Percentiles rank a stretch among this genome's conserved stretches.
Evolutionary conservation across 176 grass and related monocot species (phyloP).

Genomic region (Avena atlantica): DNA sequence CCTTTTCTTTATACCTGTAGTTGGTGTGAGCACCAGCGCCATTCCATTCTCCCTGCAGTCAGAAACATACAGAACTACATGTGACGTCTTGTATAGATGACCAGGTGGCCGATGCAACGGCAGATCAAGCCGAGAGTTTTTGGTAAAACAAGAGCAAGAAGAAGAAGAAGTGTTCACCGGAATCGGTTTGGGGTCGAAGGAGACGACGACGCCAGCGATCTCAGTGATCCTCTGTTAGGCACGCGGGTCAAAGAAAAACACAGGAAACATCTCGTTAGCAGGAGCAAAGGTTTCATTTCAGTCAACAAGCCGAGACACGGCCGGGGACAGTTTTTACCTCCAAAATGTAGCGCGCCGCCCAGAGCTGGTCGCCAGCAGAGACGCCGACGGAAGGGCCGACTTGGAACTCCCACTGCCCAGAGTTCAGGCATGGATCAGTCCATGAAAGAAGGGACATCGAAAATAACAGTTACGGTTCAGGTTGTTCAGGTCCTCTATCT

Average conservation of each 20-base stretch:
- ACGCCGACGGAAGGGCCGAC: slow-evolving; percentile 75
- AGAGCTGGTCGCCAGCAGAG: slow-evolving; percentile 68
- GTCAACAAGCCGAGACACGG: background rate
- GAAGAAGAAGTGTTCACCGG: slow-evolving; percentile 43
- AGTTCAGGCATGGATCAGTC: background rate
- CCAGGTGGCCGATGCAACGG: background rate
- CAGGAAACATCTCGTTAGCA: background rate
- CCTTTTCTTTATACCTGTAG: slow-evolving; percentile 58
- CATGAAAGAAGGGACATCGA: background rate
- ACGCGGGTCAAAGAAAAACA: background rate
- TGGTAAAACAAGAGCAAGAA: background rate
- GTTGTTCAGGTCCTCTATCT: too few relatives aligned
- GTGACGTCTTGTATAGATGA: background rate
- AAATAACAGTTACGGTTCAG: too few relatives aligned
- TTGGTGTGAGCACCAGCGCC: slow-evolving; percentile 91
- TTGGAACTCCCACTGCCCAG: slow-evolving; percentile 86
- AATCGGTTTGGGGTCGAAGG: slow-evolving; percentile 85
- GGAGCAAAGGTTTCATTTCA: background rate
- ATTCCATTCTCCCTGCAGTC: slow-evolving; percentile 81
- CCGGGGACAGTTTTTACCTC: slow-evolving; percentile 53
- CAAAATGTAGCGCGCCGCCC: slow-evolving; percentile 83
- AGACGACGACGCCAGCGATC: slow-evolving; percentile 68
- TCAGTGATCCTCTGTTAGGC: slow-evolving; percentile 72
- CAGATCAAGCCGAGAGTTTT: background rate
- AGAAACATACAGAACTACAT: background rate